These are phyloP conservation scores for Fraxinus americana DNA, from an alignment of 257 asterid species.

Conservation along the genomic window DNA sequence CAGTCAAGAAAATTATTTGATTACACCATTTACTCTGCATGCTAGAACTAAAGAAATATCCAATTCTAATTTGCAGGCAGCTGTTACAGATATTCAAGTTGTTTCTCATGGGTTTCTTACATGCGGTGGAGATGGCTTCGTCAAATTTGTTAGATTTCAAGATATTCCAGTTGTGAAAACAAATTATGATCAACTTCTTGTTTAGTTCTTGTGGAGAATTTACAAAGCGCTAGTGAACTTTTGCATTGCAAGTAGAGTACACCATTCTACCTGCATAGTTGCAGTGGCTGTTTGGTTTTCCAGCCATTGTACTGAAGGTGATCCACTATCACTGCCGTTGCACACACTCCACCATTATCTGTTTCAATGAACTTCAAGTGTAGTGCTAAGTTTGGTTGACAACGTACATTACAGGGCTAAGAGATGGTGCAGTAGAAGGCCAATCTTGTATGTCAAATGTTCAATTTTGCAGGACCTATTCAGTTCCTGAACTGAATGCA, in stretches of 20 bases:
- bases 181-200: slow-evolving; percentile 18
- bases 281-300: background rate
- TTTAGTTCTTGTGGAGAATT: background rate
- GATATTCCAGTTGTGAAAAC: slow-evolving; percentile 26
- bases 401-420: background rate
- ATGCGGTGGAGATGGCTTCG: slow-evolving; percentile 95
- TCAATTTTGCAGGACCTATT: no score
- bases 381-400: background rate
- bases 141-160: slow-evolving; percentile 56
- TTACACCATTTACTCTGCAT: background rate
- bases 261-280: background rate
- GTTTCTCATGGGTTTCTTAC: slow-evolving; percentile 86
- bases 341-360: background rate
- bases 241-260: background rate
- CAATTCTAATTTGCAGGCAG: slow-evolving; percentile 59
- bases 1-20: background rate
- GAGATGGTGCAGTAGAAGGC: background rate
- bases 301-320: background rate
- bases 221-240: background rate
- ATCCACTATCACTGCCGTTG: background rate
- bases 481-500: background rate
- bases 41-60: slow-evolving; percentile 23
- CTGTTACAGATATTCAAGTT: slow-evolving; percentile 84
- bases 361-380: background rate
- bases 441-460: background rate